These are phyloP conservation scores for Globisporangium sylvaticum DNA, from an alignment of 352 stramenopile species.

Conservation along the genomic window DNA sequence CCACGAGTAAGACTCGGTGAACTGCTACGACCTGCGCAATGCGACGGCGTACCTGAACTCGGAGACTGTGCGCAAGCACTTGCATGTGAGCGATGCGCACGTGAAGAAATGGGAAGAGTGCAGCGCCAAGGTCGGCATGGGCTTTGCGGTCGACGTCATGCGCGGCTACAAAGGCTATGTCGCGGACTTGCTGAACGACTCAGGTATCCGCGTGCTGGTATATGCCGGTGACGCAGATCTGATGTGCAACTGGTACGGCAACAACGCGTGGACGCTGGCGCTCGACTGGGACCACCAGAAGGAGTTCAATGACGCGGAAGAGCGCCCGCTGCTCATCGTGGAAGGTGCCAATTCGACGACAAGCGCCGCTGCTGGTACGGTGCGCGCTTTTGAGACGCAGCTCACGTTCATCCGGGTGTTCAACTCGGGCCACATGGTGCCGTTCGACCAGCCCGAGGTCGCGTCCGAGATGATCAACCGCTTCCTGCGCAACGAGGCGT, in stretches of 20 bases:
- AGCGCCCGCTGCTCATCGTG: constrained; percentile 7
- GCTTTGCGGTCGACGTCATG: constrained; percentile 65
- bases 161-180: constrained; percentile 88
- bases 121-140: constrained; percentile 83
- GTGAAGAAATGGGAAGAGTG: constrained; percentile 69
- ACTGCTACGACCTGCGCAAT: constrained; percentile 30
- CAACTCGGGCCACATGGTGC: constrained; percentile 43
- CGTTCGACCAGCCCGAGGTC: constrained; percentile 31
- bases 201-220: constrained; percentile 66
- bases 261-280: constrained; percentile 81
- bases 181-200: constrained; percentile 59
- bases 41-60: constrained; percentile 41
- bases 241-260: constrained; percentile 93
- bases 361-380: constrained; percentile 9
- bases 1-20: constrained; percentile 11
- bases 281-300: constrained; percentile 14
- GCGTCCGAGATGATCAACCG: constrained; percentile 33
- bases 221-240: constrained; percentile 93
- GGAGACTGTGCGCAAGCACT: constrained; percentile 12
- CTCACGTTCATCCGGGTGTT: constrained; percentile 45
- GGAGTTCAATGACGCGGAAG: constrained; percentile 9
- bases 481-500: constrained; percentile 30
- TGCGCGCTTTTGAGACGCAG: constrained; percentile 22
- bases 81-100: constrained; percentile 14
- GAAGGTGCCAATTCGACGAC: neutral